These are phyloP conservation scores for Lyophyllum atratum DNA, from an alignment of 768 basidiomycete species.

Conservation along the genomic window DNA sequence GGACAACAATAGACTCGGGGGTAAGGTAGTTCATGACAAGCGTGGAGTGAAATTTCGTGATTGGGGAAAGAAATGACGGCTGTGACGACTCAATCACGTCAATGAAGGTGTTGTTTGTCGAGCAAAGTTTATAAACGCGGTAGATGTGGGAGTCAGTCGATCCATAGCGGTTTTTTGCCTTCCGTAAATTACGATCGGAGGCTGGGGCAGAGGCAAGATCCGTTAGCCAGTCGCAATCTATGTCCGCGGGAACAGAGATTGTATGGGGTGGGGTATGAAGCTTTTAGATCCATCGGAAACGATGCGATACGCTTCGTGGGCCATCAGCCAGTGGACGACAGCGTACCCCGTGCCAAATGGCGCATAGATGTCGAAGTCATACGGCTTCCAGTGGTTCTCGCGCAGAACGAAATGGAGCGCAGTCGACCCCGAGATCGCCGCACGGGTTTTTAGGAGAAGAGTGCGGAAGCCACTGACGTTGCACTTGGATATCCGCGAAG, in stretches of 20 bases:
- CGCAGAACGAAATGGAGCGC: slow-evolving; percentile 14
- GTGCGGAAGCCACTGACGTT: slow-evolving; percentile 6
- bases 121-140: slow-evolving; percentile 13
- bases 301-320: slow-evolving; percentile 4
- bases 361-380: slow-evolving; percentile 14
- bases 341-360: slow-evolving; percentile 13
- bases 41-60: slow-evolving; percentile 16
- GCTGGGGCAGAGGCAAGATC: not conserved
- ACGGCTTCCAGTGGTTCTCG: slow-evolving; percentile 12
- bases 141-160: slow-evolving; percentile 7
- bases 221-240: not conserved
- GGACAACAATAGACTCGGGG: slow-evolving; percentile 5
- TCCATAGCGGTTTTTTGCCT: slow-evolving; percentile 1
- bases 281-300: slow-evolving; percentile 11
- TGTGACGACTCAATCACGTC: slow-evolving; percentile 14
- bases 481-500: slow-evolving; percentile 5
- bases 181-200: not conserved
- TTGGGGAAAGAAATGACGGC: slow-evolving; percentile 10
- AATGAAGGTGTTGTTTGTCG: slow-evolving; percentile 1
- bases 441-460: slow-evolving; percentile 15
- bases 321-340: slow-evolving; percentile 10
- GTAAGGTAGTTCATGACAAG: slow-evolving; percentile 18
- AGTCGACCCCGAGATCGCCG: slow-evolving; percentile 14
- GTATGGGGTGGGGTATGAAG: slow-evolving; percentile 10
- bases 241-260: not conserved